Conservation (phyloP, 108 stramenopile species). For the Nitzschia sp. region DNA sequence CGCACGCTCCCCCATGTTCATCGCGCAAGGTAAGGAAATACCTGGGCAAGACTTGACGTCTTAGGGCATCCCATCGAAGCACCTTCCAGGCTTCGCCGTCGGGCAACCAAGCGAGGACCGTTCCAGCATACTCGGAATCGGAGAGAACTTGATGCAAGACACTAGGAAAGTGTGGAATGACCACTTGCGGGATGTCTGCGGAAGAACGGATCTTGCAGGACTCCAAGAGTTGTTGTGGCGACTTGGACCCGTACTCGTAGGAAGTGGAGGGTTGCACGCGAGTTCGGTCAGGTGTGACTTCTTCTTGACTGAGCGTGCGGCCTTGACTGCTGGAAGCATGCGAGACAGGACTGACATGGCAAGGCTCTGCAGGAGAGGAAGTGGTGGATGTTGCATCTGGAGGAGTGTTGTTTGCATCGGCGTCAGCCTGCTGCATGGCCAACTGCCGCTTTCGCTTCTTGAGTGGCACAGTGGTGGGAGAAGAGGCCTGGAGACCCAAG, state of each 20-base stretch:
- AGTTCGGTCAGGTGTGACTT: conserved; percentile 15
- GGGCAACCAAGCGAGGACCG: conserved; percentile 44
- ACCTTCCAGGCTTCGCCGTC: conserved; percentile 62
- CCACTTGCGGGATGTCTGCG: conserved; percentile 18
- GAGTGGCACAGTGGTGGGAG: conserved; percentile 28
- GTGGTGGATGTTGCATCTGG: neutral
- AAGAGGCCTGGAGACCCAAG: neutral
- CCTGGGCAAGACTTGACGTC: conserved; percentile 44
- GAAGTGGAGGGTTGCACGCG: neutral
- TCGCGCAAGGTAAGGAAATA: conserved; percentile 45
- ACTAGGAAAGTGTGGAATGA: conserved; percentile 45
- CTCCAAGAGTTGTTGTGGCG: conserved; percentile 32
- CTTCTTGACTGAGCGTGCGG: conserved; percentile 17
- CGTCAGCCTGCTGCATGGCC: conserved; percentile 15
- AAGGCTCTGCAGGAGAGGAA: conserved; percentile 9
- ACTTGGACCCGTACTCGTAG: conserved; percentile 33
- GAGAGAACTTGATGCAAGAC: conserved; percentile 44
- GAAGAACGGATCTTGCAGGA: conserved; percentile 36
- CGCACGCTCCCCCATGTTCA: conserved; percentile 40
- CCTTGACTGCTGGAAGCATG: conserved; percentile 22
- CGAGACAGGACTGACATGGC: conserved; percentile 44
- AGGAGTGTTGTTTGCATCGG: conserved; percentile 3
- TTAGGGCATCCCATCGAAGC: conserved; percentile 54
- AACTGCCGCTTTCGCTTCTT: conserved; percentile 43
- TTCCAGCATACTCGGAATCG: conserved; percentile 18